Base-by-base conservation (phyloP, 768 basidiomycete species). In the Boletus pseudopeckii region DNA sequence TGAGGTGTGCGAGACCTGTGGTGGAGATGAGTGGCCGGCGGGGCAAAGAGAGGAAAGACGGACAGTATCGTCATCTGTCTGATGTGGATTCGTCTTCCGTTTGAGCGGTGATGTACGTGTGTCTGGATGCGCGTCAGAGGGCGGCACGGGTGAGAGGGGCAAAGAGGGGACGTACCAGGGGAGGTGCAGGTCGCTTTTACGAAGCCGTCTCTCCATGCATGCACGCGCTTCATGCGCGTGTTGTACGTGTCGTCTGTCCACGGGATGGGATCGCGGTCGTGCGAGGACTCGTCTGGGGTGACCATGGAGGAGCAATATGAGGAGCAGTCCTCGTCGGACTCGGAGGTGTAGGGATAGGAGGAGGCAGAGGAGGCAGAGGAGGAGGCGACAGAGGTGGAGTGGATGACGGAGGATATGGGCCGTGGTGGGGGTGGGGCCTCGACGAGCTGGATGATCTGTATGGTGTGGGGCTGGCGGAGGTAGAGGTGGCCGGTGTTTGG, bases 231-330 rank as follows among this genome's bases (percentile, higher is more conserved):
- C 77, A 85, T 80, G 57, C 82, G 78, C 10, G 73, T 66, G 46
- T 66, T 66, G 64, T 79, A 82, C 0, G 83, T 82, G 58, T 85
- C 82, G 50, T 77, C 74, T 24, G 74, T 58, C 62, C 64, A 66
- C 7, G 60, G 65, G 5, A 69, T 57, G 40, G 59, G 64, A 22
- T 43, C 58, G 24, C 55, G 61, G 50, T 37, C 47, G 53, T 53
- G 64, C 22, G 67, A 69, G 20, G 72, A 69, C 39, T 77, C 67
- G 24, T 77, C 72, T 34, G 69, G 72, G 13, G 75, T 69, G 48
- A 75, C 55, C 58, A 81, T 80, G 18, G 86, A 89, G 18, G 88
- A 90, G 75, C 87, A 89, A 58, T 88, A 90, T 0, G 85, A 88
- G 0, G 82, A 77, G 67, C 77, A 77, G 58, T 80, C 79, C n/a